phyloP scores from a whole-genome alignment of 441 rosid species.

The Pelargonium fulgidum region DNA sequence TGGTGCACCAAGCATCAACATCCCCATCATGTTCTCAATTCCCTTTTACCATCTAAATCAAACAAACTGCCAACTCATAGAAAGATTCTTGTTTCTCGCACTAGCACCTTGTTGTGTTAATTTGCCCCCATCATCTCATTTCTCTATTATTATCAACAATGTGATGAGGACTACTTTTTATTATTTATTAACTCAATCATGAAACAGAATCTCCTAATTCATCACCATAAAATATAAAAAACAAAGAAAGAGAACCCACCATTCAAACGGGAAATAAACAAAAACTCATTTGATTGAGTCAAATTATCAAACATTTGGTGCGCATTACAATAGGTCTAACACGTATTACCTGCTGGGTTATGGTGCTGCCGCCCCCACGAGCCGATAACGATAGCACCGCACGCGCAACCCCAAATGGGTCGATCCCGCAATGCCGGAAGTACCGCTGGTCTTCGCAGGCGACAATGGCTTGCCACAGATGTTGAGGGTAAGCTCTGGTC shows the following conservation, averaged over 20 bases:
- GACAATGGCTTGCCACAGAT: constrained; percentile 29
- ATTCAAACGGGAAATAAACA: constrained; percentile 5
- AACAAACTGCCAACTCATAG: background rate
- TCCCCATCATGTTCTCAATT: background rate
- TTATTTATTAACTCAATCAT: constrained; percentile 10
- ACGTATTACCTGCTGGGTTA: constrained; percentile 27
- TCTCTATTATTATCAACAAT: too few species aligned
- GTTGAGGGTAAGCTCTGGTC: constrained; percentile 21
- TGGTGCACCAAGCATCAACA: background rate
- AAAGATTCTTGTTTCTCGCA: background rate
- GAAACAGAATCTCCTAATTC: background rate
- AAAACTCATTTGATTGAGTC: constrained; percentile 21
- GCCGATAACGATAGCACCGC: constrained; percentile 26
- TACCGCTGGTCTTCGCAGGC: constrained; percentile 30
- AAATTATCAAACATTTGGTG: constrained; percentile 28
- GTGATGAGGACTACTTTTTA: constrained; percentile 2
- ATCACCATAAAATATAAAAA: background rate
- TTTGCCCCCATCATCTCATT: background rate
- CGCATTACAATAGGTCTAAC: constrained; percentile 6
- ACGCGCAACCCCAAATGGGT: constrained; percentile 28
- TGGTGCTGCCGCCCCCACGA: constrained; percentile 32
- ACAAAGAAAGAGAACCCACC: constrained; percentile 13
- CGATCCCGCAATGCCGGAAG: constrained; percentile 29
- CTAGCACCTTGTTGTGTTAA: background rate
- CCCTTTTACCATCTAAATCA: constrained; percentile 4